Evolutionary conservation across 352 stramenopile genomes (phyloP), one percentile per base, ranked within the genome.

Genomic region (Phytophthora sp.): DNA sequence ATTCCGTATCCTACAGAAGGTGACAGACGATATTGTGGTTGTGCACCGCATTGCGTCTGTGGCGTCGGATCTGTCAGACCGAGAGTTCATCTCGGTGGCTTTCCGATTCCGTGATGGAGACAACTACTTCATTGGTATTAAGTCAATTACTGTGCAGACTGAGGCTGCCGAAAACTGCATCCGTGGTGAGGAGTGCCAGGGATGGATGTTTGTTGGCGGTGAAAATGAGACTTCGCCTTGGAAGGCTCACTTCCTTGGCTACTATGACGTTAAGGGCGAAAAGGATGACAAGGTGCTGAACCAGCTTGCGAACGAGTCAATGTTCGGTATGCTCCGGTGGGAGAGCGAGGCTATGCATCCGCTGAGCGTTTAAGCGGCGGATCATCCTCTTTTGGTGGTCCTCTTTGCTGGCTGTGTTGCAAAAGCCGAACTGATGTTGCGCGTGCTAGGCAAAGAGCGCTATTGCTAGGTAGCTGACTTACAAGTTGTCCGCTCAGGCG

Each of bases 1-100:
- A 53, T 89, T 89, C 63, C 72, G 77, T 61, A 79, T 89, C 37
- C 59, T 87, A 56, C 74, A 85, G 75, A 83, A 38, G 32, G 32
- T 38, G 32, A 38, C 32, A n/a, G 32, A 38, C 32, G 32, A 38
- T 38, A 38, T 38, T 38, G 32, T 38, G 13, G 32, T 38, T 4
- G 32, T 38, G 32, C 32, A 38, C 12, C 32, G 32, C 12, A 38
- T 38, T 38, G 32, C 32, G 32, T 38, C 32, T 5, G 32, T 38
- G 13, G 32, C 32, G 6, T 38, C 32, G 12, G 32, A 38, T 18
- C n/a, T 38, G 32, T 38, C 32, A n/a, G 32, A 38, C 12, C 32
- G 32, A 12, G 32, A 38, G 4, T 38, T 38, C 32, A 38, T 38
- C 18, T 38, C 32, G 11, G 32, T 38, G 32, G 32, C 32, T 1